Base-by-base conservation (phyloP, 768 basidiomycete species). In the Boletales sp. region DNA sequence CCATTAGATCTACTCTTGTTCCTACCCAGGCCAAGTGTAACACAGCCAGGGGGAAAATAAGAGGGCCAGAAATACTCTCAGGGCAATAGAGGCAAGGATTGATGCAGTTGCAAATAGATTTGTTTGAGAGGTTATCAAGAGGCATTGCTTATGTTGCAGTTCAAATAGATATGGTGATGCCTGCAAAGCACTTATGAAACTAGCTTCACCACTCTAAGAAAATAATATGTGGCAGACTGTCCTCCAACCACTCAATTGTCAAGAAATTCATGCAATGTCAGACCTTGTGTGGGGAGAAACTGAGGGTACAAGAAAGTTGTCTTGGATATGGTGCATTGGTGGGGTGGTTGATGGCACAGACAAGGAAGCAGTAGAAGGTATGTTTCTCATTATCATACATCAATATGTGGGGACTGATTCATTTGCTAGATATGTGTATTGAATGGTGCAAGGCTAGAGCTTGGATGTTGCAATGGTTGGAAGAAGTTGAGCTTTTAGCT, bases 401-500 rank as follows among this genome's bases (percentile, higher is more conserved):
- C 2, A 33, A 33, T 33, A 14, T 33, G 9, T 9, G 33, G 33
- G 33, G n/a, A n/a, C n/a, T n/a, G n/a, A 33, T 7, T 25, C 13
- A n/a, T 44, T 15, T 6, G 17, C 5, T 33, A 44, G 43, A 44
- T 13, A 44, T 68, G 12, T 43, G 43, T 1, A 53, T 60, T 21
- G 46, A 58, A 32, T 54, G 53, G 54, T 53, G 50, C 10, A 58
- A 47, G 56, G 56, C 51, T 28, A 41, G 41, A 5, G 59, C 62
- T 6, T 38, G 55, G n/a, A 52, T 49, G 0, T 32, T 44, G 9
- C 50, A 51, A 5, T 60, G 60, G 59, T 11, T 12, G 0, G 65
- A 65, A 19, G 63, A 64, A 44, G 57, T 65, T 12, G 44, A 46
- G 4, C 44, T 65, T 1, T 41, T 67, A 12, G 25, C 42, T n/a